Evolutionary conservation across 2,329 filamentous ascomycete species (phyloP).

Genomic region (Alternaria sp.): DNA sequence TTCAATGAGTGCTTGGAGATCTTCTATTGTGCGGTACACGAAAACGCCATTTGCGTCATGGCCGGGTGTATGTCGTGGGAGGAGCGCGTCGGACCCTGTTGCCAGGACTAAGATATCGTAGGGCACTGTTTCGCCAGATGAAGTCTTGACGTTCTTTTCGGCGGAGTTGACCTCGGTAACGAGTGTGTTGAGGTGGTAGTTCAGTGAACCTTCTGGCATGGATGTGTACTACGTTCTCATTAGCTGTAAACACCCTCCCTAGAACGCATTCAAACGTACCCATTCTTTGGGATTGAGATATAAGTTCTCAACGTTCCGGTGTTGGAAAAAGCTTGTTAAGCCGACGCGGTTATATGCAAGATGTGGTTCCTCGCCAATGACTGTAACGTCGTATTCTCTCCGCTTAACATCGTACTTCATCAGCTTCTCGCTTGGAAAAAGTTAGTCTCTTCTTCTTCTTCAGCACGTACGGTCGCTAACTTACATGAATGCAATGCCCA

Average conservation of each 20-base stretch:
- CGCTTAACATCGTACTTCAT: constrained; percentile 81
- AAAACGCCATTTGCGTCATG: constrained; percentile 85
- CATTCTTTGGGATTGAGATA: constrained; percentile 87
- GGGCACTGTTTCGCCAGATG: constrained; percentile 71
- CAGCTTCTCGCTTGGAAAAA: constrained; percentile 75
- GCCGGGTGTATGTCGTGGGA: constrained; percentile 76
- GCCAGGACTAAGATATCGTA: constrained; percentile 87
- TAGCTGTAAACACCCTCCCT: neutral
- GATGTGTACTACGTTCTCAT: constrained; percentile 66
- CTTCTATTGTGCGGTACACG: constrained; percentile 86
- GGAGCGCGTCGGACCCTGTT: constrained; percentile 83
- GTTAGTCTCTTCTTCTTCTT: constrained; percentile 8
- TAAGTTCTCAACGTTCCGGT: constrained; percentile 83
- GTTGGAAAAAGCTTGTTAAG: constrained; percentile 86
- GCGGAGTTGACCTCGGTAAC: constrained; percentile 72
- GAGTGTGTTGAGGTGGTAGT: constrained; percentile 77
- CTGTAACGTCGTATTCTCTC: constrained; percentile 79
- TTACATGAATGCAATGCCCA: constrained; percentile 87
- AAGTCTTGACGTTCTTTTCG: constrained; percentile 73
- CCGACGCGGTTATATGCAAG: constrained; percentile 92
- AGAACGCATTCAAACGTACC: constrained; percentile 57
- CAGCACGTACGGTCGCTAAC: constrained; percentile 43
- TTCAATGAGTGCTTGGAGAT: constrained; percentile 77
- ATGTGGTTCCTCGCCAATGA: constrained; percentile 88
- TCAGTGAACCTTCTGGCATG: constrained; percentile 72